Conservation (phyloP, 2,329 filamentous ascomycete species). For the Calonectria hawksworthii region DNA sequence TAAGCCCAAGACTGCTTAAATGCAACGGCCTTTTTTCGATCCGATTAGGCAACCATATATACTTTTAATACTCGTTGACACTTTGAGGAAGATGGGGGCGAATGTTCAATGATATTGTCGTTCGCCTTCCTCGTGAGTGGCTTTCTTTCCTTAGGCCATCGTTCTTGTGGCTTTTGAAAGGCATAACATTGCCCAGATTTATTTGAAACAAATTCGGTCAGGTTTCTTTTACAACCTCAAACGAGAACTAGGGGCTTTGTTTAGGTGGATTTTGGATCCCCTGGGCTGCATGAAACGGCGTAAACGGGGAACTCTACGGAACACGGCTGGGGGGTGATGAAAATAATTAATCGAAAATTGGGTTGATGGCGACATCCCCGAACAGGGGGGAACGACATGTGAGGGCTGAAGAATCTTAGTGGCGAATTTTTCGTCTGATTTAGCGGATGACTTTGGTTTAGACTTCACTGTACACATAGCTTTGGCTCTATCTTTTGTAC, state of each 20-base stretch:
- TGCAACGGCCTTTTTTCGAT: background rate
- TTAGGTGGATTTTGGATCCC: constrained; percentile 34
- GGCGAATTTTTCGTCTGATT: constrained; percentile 28
- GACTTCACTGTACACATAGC: constrained; percentile 30
- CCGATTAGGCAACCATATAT: constrained; percentile 1
- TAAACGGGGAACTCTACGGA: constrained; percentile 41
- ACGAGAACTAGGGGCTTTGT: constrained; percentile 39
- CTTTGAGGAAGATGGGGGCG: background rate
- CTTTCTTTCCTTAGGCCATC: background rate
- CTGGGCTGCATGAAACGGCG: constrained; percentile 48
- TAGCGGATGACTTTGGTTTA: constrained; percentile 28
- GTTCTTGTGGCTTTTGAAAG: constrained; percentile 24
- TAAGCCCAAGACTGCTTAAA: constrained; percentile 51
- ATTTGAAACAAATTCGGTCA: constrained; percentile 31
- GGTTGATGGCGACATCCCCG: constrained; percentile 10
- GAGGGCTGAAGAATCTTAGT: constrained; percentile 17
- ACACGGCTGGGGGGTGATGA: constrained; percentile 35
- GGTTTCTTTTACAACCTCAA: constrained; percentile 25
- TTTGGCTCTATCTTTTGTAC: constrained; percentile 34
- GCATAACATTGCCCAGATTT: constrained; percentile 21
- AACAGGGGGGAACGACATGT: constrained; percentile 10
- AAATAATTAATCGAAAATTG: constrained; percentile 39
- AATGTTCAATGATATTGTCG: background rate
- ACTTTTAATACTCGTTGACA: constrained; percentile 7
- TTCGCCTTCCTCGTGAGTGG: background rate